Conservation (phyloP, 2,329 filamentous ascomycete species). For the Madurella fahalii region DNA sequence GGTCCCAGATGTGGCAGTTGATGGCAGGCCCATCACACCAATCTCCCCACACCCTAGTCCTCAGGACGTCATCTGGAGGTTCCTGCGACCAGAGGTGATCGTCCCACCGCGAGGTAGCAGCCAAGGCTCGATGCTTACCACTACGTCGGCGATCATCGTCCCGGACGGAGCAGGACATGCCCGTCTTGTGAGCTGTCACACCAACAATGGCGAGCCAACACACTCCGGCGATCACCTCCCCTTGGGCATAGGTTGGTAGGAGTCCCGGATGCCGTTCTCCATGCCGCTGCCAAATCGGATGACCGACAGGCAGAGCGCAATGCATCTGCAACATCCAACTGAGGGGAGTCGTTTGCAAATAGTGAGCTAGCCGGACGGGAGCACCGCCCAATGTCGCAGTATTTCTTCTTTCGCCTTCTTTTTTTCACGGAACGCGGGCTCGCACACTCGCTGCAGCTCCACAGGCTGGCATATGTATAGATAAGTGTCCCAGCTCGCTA, state of each 20-base stretch:
- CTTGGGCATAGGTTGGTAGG: neutral
- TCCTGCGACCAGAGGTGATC: slow-evolving; percentile 8
- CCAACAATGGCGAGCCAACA: neutral
- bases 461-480: too few species aligned
- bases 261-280: neutral
- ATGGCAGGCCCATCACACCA: neutral
- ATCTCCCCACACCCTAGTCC: neutral
- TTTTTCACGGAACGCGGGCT: neutral
- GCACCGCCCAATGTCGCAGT: neutral
- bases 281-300: neutral
- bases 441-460: too few species aligned
- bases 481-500: neutral
- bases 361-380: neutral
- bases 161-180: neutral
- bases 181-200: neutral
- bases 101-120: slow-evolving; percentile 11
- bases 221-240: neutral
- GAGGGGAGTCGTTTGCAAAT: too few species aligned
- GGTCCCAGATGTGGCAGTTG: neutral
- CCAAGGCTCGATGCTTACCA: slow-evolving; percentile 5
- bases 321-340: too few species aligned
- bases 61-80: neutral
- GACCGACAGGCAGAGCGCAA: too few species aligned
- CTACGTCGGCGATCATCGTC: slow-evolving; percentile 6
- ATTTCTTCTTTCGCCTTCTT: neutral